Conservation (phyloP, 805 yeast genomes). For the Kluyveromyces dobzhanskii region DNA sequence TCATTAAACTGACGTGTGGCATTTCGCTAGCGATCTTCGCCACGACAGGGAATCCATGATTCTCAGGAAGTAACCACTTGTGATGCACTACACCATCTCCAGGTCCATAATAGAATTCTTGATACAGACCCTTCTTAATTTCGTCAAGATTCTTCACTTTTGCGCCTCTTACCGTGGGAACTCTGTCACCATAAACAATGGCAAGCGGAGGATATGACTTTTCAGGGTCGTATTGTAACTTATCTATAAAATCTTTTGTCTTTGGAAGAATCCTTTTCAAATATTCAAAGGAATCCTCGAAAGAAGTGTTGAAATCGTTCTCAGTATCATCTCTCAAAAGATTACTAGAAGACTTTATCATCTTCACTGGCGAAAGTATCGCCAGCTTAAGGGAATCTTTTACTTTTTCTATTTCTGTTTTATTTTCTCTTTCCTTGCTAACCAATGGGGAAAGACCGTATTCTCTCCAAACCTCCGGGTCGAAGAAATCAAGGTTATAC, state of each 20-base stretch:
- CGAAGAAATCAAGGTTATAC: conserved; percentile 65
- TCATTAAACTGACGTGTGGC: conserved; percentile 77
- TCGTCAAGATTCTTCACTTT: conserved; percentile 54
- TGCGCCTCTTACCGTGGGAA: conserved; percentile 82
- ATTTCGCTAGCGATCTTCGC: conserved; percentile 54
- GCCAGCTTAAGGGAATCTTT: conserved; percentile 8
- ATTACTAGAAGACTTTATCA: conserved; percentile 7
- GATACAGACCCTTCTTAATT: conserved; percentile 62
- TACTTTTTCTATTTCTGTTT: conserved; percentile 7
- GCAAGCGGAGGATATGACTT: conserved; percentile 76
- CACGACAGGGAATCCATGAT: conserved; percentile 60
- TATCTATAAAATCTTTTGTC: conserved; percentile 49
- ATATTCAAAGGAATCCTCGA: conserved; percentile 55
- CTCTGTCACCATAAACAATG: conserved; percentile 67
- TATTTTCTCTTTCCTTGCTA: conserved; percentile 23
- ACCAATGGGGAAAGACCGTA: conserved; percentile 73
- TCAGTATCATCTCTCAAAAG: conserved; percentile 2
- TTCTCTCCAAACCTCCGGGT: conserved; percentile 72
- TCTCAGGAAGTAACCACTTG: conserved; percentile 73
- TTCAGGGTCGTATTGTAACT: conserved; percentile 44
- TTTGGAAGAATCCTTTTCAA: conserved; percentile 50
- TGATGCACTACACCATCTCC: conserved; percentile 93
- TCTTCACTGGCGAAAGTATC: conserved; percentile 10
- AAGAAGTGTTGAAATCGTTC: conserved; percentile 23
- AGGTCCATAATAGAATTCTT: conserved; percentile 72